Conservation (phyloP, 306 rosid species). For the Betula pendula region DNA sequence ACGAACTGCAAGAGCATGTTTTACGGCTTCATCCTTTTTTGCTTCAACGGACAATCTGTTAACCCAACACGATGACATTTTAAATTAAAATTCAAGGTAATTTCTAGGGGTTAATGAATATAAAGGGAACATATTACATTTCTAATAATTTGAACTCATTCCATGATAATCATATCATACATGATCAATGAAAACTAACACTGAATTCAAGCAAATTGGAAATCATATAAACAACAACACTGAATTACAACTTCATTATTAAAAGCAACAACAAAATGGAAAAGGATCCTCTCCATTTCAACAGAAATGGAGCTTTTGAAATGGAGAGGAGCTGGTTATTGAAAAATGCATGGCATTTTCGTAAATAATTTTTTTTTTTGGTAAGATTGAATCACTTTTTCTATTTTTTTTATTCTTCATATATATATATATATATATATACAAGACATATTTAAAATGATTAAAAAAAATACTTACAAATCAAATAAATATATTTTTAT, state of each 20-base stretch:
- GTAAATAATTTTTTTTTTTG: too few relatives aligned
- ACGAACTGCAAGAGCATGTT: conserved; percentile 94
- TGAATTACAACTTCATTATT: not conserved
- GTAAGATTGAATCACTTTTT: too few relatives aligned
- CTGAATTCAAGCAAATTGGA: not conserved
- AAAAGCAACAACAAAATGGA: not conserved
- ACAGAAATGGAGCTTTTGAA: too few relatives aligned
- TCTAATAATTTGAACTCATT: not conserved
- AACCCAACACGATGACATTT: conserved; percentile 29
- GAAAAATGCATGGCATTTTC: too few relatives aligned
- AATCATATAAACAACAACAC: not conserved
- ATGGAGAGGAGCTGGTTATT: too few relatives aligned
- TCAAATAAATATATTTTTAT: too few relatives aligned
- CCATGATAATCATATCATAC: not conserved
- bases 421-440: too few relatives aligned
- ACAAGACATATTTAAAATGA: too few relatives aligned
- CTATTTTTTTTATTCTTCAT: too few relatives aligned
- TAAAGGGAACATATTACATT: not conserved
- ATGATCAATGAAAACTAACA: not conserved
- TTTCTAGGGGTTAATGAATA: not conserved
- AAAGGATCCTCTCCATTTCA: too few relatives aligned
- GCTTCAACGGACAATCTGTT: conserved; percentile 72
- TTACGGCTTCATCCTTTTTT: conserved; percentile 75
- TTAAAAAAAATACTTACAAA: too few relatives aligned
- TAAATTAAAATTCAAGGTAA: conserved; percentile 17